Conservation (phyloP, 2,329 filamentous ascomycete species). For the Hypomyces rosellus region DNA sequence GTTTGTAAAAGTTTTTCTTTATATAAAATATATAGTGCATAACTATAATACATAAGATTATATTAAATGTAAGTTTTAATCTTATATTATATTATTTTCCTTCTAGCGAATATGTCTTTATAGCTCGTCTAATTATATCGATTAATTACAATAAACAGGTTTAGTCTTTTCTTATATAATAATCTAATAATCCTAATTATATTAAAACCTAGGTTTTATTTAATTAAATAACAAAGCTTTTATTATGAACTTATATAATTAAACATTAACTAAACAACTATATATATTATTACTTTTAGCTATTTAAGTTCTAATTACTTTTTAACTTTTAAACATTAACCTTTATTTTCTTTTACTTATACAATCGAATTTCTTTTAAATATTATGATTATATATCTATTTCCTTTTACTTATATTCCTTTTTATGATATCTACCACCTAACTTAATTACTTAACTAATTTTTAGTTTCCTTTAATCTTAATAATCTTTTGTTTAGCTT, state of each 20-base stretch:
- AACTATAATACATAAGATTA: no score
- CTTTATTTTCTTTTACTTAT: no score
- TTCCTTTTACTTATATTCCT: neutral
- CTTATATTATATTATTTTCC: neutral
- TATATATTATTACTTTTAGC: neutral
- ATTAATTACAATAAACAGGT: neutral
- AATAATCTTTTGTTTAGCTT: neutral
- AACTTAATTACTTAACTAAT: slow-evolving; percentile 2
- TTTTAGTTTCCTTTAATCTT: neutral
- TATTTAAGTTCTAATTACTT: no score
- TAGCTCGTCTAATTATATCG: neutral
- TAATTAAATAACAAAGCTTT: no score
- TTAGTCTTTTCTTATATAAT: neutral
- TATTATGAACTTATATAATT: no score
- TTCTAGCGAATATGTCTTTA: slow-evolving; percentile 1
- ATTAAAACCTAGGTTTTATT: no score
- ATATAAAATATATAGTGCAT: no score
- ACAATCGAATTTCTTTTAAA: no score
- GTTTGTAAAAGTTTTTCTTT: no score
- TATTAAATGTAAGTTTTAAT: no score
- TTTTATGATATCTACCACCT: neutral
- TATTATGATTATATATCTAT: neutral
- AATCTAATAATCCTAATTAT: no score
- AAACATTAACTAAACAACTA: neutral
- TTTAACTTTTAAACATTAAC: no score